Evolutionary conservation across 139 green algal genomes (phyloP).

Genomic region (Spirogloea muscicola): DNA sequence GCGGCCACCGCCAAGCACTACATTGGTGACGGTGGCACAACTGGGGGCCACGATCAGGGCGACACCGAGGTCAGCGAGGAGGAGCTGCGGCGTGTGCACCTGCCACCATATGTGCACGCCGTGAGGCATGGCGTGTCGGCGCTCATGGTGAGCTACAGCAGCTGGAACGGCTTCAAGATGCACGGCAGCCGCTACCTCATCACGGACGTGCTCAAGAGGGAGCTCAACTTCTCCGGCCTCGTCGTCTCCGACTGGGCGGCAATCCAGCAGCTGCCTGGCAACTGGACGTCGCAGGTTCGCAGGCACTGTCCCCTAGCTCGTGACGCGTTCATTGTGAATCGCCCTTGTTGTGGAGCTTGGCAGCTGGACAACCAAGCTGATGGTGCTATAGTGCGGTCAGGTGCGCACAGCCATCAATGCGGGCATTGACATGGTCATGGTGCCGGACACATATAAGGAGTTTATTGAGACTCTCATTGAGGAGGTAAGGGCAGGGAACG

Average conservation of each 20-base stretch:
- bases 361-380: background rate
- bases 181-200: slow-evolving; percentile 28
- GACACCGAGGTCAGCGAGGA: slow-evolving; percentile 3
- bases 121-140: background rate
- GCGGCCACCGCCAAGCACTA: slow-evolving; percentile 38
- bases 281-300: background rate
- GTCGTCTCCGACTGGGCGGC: slow-evolving; percentile 29
- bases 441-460: background rate
- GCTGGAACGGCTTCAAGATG: slow-evolving; percentile 40
- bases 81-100: slow-evolving; percentile 23
- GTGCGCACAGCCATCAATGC: slow-evolving; percentile 9
- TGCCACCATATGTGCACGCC: slow-evolving; percentile 20
- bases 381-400: background rate
- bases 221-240: slow-evolving; percentile 10
- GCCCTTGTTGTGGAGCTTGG: background rate
- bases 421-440: slow-evolving; percentile 32
- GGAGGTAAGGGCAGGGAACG: slow-evolving; percentile 8
- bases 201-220: slow-evolving; percentile 10
- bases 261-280: slow-evolving; percentile 13
- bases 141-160: slow-evolving; percentile 30
- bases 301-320: background rate
- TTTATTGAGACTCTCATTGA: slow-evolving; percentile 5
- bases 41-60: slow-evolving; percentile 14
- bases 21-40: slow-evolving; percentile 27
- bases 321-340: background rate